phyloP scores from a whole-genome alignment of 2,329 filamentous ascomycete species.

The Penicillium aurantiogriseum region DNA sequence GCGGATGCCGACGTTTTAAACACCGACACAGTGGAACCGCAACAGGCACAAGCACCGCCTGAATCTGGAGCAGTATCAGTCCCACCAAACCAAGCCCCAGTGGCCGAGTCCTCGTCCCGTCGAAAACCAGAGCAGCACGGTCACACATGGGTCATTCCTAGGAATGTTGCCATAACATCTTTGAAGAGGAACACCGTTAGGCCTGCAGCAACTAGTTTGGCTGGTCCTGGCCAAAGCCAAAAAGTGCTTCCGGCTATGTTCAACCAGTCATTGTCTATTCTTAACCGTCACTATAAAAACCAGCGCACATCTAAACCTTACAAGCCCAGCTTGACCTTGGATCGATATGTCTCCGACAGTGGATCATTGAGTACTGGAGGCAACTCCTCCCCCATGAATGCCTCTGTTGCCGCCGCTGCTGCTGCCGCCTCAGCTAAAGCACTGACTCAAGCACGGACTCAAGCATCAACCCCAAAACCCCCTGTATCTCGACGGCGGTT shows the following conservation, averaged over 20 bases:
- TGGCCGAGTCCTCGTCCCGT: neutral
- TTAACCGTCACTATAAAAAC: conserved; percentile 33
- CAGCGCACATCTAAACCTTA: conserved; percentile 14
- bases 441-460: neutral
- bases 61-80: conserved; percentile 1
- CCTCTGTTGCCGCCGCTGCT: neutral
- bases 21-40: conserved; percentile 4
- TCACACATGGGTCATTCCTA: conserved; percentile 36
- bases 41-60: conserved; percentile 2
- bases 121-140: conserved; percentile 22
- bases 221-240: conserved; percentile 15
- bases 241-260: conserved; percentile 27
- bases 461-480: neutral
- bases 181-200: conserved; percentile 35
- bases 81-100: neutral
- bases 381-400: conserved; percentile 1
- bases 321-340: conserved; percentile 32
- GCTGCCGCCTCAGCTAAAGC: neutral
- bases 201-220: conserved; percentile 36
- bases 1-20: neutral
- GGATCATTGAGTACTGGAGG: neutral
- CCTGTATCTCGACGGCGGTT: conserved; percentile 20
- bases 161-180: conserved; percentile 37
- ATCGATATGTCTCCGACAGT: conserved; percentile 37
- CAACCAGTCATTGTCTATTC: conserved; percentile 32